These are phyloP conservation scores for Myxozyma nipponensis DNA, from an alignment of 805 yeast species.

Conservation along the genomic window DNA sequence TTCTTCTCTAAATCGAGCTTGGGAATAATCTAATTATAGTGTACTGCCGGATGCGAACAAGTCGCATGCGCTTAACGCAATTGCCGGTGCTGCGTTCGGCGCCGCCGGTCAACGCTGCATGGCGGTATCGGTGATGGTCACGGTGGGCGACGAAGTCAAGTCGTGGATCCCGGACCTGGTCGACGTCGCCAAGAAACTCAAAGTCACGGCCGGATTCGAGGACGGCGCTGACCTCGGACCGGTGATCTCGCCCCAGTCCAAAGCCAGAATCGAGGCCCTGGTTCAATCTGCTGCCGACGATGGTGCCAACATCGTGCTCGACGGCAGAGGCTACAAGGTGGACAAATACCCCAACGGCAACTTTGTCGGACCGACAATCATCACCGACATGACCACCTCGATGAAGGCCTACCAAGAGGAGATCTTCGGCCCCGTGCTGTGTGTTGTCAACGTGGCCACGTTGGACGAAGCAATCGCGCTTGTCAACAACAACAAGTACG, in stretches of 20 bases:
- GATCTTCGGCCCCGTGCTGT: slow-evolving; percentile 72
- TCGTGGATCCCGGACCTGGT: slow-evolving; percentile 62
- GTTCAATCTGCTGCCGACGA: slow-evolving; percentile 55
- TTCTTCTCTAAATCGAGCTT: background rate
- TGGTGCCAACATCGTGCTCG: slow-evolving; percentile 61
- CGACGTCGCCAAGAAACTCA: slow-evolving; percentile 52
- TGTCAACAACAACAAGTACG: slow-evolving; percentile 59
- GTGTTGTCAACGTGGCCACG: slow-evolving; percentile 57
- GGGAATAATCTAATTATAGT: background rate
- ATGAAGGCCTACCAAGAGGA: slow-evolving; percentile 71
- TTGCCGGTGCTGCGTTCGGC: slow-evolving; percentile 74
- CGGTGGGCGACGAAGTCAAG: slow-evolving; percentile 61
- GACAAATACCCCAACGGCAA: slow-evolving; percentile 57
- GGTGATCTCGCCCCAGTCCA: slow-evolving; percentile 58
- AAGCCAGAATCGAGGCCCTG: slow-evolving; percentile 52
- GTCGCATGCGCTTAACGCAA: slow-evolving; percentile 57
- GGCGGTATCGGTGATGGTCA: slow-evolving; percentile 70
- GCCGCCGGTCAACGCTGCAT: slow-evolving; percentile 85
- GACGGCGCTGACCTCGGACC: slow-evolving; percentile 66
- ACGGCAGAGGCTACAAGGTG: slow-evolving; percentile 54
- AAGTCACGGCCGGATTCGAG: slow-evolving; percentile 65
- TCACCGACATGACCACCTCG: slow-evolving; percentile 59
- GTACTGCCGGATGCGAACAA: slow-evolving; percentile 71
- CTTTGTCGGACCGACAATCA: slow-evolving; percentile 68
- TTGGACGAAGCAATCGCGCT: slow-evolving; percentile 65